Base-by-base conservation (phyloP, 192 early-diverging fungal genomes). In the Lobosporangium transversale region DNA sequence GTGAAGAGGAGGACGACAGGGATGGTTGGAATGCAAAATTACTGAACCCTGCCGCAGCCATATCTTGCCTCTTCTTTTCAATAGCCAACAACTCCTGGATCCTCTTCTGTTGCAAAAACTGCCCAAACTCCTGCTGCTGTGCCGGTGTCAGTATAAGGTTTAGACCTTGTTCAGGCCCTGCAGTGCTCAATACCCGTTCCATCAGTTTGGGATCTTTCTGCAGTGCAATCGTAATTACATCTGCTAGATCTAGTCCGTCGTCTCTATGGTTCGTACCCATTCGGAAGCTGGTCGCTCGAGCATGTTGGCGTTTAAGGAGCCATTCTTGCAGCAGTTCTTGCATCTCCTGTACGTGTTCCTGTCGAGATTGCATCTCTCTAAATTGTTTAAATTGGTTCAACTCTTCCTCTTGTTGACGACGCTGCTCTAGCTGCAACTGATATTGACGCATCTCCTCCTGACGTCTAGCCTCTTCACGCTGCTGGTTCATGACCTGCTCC, bases 201-300 rank as follows among this genome's bases (percentile, higher is more conserved):
- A 76, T 30, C 45, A 76, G n/a, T 21, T 47, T 55, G 2, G 73
- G 64, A 21, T 76, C 73, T 40, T 62, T 76, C 31, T 76, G 73
- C 36, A 76, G 43, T 5, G 73, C 73, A 15, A 76, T 57, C 29
- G 73, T 67, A 17, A 76, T 62, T 30, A 76, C 73, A 51, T 76
- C 73, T 0, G 73, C 73, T 40, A 76, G 27, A 24, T 76, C 73
- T 27, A 76, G n/a, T 12, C 59, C 73, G 15, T 66, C 61, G 2
- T 62, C 51, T 1, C 55, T 61, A n/a, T 45, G 29, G 23, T 32
- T 51, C 4, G 47, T 64, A 9, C 40, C 53, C 23, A 75, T 12
- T 33, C 56, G 49, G 47, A 76, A 62, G 2, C 57, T 58, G 36
- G 29, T 52, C 2, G 52, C 35, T 0, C 52, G 52, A 10, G 15